A percentile compares a stretch with the other conserved stretches of the same genome.
Evolutionary conservation across 139 green algal species (phyloP).

Genomic region (Chlamydomonas incerta): DNA sequence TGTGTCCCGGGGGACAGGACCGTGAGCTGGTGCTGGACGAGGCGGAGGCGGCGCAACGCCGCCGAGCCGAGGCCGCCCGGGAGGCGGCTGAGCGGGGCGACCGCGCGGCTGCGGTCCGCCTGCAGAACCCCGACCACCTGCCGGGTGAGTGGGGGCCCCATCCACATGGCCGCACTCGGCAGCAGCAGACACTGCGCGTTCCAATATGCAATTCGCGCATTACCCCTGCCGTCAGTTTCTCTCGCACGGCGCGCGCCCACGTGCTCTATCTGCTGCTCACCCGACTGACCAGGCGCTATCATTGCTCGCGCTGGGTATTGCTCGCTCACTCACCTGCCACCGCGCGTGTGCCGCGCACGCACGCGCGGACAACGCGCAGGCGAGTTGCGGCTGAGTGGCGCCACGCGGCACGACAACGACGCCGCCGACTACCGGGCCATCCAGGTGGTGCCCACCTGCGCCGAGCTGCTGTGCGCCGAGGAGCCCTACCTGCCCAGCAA

Average conservation of each 20-base stretch:
- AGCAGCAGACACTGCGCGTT: no score
- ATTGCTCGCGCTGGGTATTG: no score
- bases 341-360: no score
- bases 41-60: neutral
- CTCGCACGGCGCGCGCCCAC: no score
- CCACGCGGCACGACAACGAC: slow-evolving; percentile 73
- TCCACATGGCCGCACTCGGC: no score
- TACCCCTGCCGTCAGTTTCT: no score
- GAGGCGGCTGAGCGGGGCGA: neutral
- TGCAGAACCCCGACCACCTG: slow-evolving; percentile 14
- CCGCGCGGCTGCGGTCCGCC: slow-evolving; percentile 7
- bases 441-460: slow-evolving; percentile 57
- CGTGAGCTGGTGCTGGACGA: neutral
- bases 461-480: slow-evolving; percentile 59
- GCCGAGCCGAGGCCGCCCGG: neutral
- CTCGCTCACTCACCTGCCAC: no score
- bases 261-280: no score
- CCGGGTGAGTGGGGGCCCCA: neutral
- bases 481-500: slow-evolving; percentile 70
- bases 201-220: no score
- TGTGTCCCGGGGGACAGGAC: no score
- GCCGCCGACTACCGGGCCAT: slow-evolving; percentile 42
- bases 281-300: no score
- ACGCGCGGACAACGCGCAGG: no score
- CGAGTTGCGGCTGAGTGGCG: slow-evolving; percentile 15